Percentiles rank a stretch among this genome's conserved stretches.
phyloP scores from a whole-genome alignment of 352 stramenopile genomes.

The Phytophthora boehmeriae region DNA sequence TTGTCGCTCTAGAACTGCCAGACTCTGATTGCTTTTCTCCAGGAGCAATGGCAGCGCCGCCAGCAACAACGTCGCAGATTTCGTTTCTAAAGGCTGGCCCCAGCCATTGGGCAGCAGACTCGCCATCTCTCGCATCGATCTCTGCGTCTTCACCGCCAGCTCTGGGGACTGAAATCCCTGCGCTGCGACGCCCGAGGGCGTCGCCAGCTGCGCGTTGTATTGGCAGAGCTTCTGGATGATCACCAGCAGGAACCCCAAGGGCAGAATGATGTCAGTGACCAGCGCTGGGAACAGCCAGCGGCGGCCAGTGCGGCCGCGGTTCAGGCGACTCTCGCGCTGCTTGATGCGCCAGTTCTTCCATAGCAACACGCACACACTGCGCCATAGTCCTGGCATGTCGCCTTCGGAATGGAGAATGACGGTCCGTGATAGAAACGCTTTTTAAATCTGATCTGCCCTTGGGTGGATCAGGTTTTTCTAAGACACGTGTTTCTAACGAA shows the following conservation, averaged over 20 bases:
- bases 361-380: slow-evolving; percentile 60
- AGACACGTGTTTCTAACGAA: no score
- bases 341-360: slow-evolving; percentile 88
- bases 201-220: slow-evolving; percentile 50
- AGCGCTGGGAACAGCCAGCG: slow-evolving; percentile 74
- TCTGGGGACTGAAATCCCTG: background rate
- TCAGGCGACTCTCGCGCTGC: slow-evolving; percentile 79
- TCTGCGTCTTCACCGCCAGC: slow-evolving; percentile 7
- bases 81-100: background rate
- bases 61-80: slow-evolving; percentile 44
- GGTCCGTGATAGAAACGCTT: no score
- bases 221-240: slow-evolving; percentile 62
- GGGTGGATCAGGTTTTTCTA: no score
- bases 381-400: slow-evolving; percentile 32
- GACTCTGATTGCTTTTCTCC: slow-evolving; percentile 52
- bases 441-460: no score
- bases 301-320: slow-evolving; percentile 37
- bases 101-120: no score
- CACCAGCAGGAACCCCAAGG: slow-evolving; percentile 60
- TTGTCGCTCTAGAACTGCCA: slow-evolving; percentile 60
- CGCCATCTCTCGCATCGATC: background rate
- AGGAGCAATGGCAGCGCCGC: slow-evolving; percentile 65
- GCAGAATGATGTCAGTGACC: slow-evolving; percentile 71
- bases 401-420: background rate
- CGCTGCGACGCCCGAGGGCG: slow-evolving; percentile 11